Evolutionary conservation across 371 early-diverging fungal genomes (phyloP), one percentile per base, ranked within the genome.

Genomic region (Fennellomyces sp.): DNA sequence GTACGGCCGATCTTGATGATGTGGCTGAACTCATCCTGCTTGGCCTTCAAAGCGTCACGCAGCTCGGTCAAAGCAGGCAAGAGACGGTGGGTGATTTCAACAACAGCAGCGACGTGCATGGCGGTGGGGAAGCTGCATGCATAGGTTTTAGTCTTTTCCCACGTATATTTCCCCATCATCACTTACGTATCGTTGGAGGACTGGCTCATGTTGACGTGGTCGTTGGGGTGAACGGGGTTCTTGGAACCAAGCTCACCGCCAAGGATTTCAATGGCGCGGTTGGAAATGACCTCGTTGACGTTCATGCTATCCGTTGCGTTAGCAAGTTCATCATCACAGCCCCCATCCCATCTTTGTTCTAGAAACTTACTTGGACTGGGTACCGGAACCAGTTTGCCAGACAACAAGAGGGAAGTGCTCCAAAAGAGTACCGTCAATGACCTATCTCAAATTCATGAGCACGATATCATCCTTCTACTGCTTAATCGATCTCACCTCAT

Each of bases 321-420:
- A n/a, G n/a, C n/a, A n/a, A n/a, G n/a, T n/a, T n/a, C n/a, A n/a
- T n/a, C n/a, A n/a, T n/a, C n/a, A n/a, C n/a, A n/a, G 13, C 35
- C 13, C 13, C 13, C 35, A 7, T 23, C 5, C n/a, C 21, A 27
- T 56, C 47, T 26, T 4, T 12, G 8, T 50, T 30, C 42, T 48
- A 29, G 7, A 1, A 26, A 63, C 75, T 64, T 71, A 75, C 75
- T 97, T 95, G 58, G 93, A 88, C 82, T 97, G 97, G n/a, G 97
- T 97, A 52, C 97, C 97, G 21, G 94, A 94, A n/a, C 97, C 97
- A 28, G 97, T 97, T 75, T 97, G 96, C 93, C 91, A 97, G 31
- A 96, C 91, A 25, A 97, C 97, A 52, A 97, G 81, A 36, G 97
- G 97, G 82, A 97, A 97, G 69, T 96, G 94, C 45, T 91, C 91